Evolutionary conservation across 768 basidiomycete species (phyloP), one percentile per base, ranked within the genome.

Genomic region (Scleroderma citrinum): DNA sequence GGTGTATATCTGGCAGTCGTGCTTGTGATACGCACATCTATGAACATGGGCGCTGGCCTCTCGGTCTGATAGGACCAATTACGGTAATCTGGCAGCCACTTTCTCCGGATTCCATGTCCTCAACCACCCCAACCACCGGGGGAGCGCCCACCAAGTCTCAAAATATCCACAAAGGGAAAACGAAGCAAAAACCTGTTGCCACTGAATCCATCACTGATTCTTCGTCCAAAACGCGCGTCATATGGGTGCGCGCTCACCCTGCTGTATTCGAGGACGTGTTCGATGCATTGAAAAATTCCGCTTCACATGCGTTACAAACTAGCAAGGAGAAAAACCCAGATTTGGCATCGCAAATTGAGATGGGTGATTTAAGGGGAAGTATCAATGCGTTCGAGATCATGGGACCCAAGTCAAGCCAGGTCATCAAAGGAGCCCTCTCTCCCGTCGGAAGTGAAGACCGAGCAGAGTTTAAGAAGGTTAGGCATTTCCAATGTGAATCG

Each of bases 301-400:
- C 78, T 21, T 82, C 83, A 0, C 58, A 68, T 31, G 70, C 69
- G 3, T 62, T 87, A 11, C 73, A 77, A 24, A 60, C 60, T 16
- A 61, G 62, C 21, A 67, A 59, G 47, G 53, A 56, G 44, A 57
- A 52, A 12, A 46, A 62, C 21, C 53, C 58, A 11, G 54, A 56
- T 2, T 50, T 53, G 20, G 43, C 54, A 4, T 62, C 56, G 12
- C 70, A 74, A 19, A 65, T 92, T 10, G 82, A 89, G 55, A 73
- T 94, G 14, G 72, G 76, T 7, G 88, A 94, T 61, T 64, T 93
- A 42, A 71, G 85, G 48, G 81, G 80, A 2, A 77, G 82, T 43
- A 57, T 92, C 37, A 88, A 87, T 52, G 74, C 82, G 5, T 95
- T 95, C 57, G 94, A 98, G 63, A 78, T 97, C 30, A 86, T 87